phyloP scores from a whole-genome alignment of 768 basidiomycete genomes.

The Rhodosporidiobolus sp. region DNA sequence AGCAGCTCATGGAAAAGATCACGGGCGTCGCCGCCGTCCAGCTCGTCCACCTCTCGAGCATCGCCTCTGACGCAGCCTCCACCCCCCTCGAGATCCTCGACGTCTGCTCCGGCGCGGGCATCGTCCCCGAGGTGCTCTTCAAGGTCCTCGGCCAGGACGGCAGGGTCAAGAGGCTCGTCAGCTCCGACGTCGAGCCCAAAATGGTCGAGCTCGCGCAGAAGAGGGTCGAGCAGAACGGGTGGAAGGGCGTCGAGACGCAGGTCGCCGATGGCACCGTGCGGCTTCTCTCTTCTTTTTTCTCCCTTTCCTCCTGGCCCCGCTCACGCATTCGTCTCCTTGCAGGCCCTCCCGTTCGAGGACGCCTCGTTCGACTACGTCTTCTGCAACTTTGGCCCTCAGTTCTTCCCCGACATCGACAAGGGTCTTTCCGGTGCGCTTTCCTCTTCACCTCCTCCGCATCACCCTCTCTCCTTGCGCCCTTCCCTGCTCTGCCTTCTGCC shows the following conservation, averaged over 20 bases:
- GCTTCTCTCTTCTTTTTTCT: background rate
- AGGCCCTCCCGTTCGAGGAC: background rate
- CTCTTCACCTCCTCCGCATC: too few species aligned
- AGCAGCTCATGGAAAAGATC: too few species aligned
- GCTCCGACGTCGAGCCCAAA: background rate
- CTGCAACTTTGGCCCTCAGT: background rate
- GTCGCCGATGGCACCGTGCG: background rate
- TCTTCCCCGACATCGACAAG: background rate
- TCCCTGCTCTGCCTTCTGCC: too few species aligned
- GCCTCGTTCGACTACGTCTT: background rate
- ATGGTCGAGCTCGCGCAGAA: background rate
- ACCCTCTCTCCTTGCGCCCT: too few species aligned
- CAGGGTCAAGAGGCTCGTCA: background rate
- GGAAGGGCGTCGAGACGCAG: background rate
- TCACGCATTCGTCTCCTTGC: background rate
- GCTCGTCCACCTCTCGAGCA: too few species aligned
- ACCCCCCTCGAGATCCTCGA: background rate
- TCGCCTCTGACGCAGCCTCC: too few species aligned
- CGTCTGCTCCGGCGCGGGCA: background rate
- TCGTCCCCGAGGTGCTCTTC: background rate
- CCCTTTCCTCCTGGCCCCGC: background rate
- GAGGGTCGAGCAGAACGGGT: background rate
- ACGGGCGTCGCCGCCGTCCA: too few species aligned
- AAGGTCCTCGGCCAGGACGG: too few species aligned
- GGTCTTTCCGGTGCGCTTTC: background rate